These are phyloP conservation scores for Aspergillus udagawae DNA, from an alignment of 2,329 filamentous ascomycete species.

Conservation along the genomic window DNA sequence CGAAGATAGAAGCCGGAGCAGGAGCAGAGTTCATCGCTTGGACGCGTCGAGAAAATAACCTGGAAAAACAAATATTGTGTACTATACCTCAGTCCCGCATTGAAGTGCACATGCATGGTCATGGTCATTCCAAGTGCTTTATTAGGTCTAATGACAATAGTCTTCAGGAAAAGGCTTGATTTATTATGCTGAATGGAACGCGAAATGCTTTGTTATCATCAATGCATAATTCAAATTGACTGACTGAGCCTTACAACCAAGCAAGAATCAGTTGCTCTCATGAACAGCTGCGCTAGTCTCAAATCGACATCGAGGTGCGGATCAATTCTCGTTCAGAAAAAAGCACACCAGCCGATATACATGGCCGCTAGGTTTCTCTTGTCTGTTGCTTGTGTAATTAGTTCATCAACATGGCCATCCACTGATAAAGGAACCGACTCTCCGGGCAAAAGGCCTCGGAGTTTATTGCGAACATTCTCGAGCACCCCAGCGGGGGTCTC, in stretches of 20 bases:
- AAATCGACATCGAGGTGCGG: not conserved
- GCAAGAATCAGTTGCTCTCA: not conserved
- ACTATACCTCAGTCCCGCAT: not conserved
- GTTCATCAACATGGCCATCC: constrained; percentile 93
- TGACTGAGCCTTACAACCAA: not conserved
- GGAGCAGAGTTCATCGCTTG: constrained; percentile 45
- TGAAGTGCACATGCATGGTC: not conserved
- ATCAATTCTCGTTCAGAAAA: constrained; percentile 45
- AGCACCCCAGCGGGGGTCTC: constrained; percentile 75
- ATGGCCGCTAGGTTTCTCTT: constrained; percentile 77
- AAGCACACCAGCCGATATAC: constrained; percentile 93
- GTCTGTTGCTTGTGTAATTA: constrained; percentile 83
- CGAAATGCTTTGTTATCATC: not conserved
- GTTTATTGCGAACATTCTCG: constrained; percentile 81
- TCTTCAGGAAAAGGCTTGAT: not conserved
- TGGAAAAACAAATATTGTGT: not conserved
- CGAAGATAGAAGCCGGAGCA: constrained; percentile 41
- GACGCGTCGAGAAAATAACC: constrained; percentile 19
- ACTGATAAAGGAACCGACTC: constrained; percentile 92
- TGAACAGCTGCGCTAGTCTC: not conserved
- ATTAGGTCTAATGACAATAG: not conserved
- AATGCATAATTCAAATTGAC: not conserved
- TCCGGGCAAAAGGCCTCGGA: constrained; percentile 75
- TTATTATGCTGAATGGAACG: not conserved
- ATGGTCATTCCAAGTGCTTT: not conserved